A percentile compares a stretch with the other conserved stretches of the same genome.
Conservation (phyloP, 257 asterid species). For the Jacaranda mimosifolia region DNA sequence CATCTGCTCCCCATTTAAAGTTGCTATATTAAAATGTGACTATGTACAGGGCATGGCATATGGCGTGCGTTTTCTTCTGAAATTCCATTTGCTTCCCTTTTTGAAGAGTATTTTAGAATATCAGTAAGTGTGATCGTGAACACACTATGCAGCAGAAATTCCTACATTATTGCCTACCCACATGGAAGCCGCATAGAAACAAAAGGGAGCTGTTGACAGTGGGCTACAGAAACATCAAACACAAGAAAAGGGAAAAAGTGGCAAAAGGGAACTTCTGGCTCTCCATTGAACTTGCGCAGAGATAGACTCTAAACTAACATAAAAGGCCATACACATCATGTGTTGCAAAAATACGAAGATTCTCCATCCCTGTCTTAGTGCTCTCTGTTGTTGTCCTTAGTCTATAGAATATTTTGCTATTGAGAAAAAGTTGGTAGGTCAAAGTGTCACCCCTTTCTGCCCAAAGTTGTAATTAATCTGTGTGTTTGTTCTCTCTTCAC, state of each 20-base stretch:
- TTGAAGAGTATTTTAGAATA: neutral
- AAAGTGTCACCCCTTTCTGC: slow-evolving; percentile 34
- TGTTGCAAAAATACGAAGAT: slow-evolving; percentile 36
- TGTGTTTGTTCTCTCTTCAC: slow-evolving; percentile 39
- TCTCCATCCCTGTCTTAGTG: slow-evolving; percentile 51
- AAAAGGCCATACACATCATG: slow-evolving; percentile 44
- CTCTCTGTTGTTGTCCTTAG: slow-evolving; percentile 47
- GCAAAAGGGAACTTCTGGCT: slow-evolving; percentile 32
- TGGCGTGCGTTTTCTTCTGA: neutral
- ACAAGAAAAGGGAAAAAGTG: neutral
- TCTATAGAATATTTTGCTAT: neutral
- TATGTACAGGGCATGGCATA: neutral
- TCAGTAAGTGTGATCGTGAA: no score
- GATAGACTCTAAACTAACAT: slow-evolving; percentile 33
- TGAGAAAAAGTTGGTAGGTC: slow-evolving; percentile 26
- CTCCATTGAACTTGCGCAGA: slow-evolving; percentile 32
- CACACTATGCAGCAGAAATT: neutral
- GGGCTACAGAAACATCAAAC: slow-evolving; percentile 30
- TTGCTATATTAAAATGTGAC: neutral
- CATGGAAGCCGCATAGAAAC: slow-evolving; percentile 26
- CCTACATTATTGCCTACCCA: slow-evolving; percentile 33
- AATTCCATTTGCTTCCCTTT: slow-evolving; percentile 6
- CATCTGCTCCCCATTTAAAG: slow-evolving; percentile 2
- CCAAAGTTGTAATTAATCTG: slow-evolving; percentile 22
- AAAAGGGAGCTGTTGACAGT: slow-evolving; percentile 35